Conservation (phyloP, 345 rosid species). For the Orychophragmus violaceus region DNA sequence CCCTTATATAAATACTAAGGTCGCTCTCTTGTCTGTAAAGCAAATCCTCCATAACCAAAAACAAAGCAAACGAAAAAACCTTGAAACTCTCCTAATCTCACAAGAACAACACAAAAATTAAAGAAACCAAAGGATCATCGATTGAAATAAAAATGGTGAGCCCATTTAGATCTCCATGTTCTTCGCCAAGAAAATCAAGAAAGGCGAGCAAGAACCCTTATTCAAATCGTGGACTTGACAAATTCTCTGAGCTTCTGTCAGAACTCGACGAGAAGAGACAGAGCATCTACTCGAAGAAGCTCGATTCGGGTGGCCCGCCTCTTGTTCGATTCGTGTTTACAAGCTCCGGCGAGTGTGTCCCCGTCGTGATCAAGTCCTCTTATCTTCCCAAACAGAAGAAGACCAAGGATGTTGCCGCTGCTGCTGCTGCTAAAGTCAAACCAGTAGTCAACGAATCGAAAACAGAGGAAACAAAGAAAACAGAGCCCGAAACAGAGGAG, state of each 20-base stretch:
- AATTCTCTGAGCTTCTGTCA: slow-evolving; percentile 57
- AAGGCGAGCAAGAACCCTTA: slow-evolving; percentile 56
- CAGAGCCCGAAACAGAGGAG: slow-evolving; percentile 23
- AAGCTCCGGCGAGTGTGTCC: slow-evolving; percentile 39
- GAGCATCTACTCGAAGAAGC: slow-evolving; percentile 43
- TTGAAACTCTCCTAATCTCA: neutral
- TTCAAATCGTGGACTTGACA: slow-evolving; percentile 64
- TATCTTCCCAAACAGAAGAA: slow-evolving; percentile 15
- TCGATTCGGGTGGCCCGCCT: slow-evolving; percentile 39
- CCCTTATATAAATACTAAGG: slow-evolving; percentile 19
- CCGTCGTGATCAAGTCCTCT: slow-evolving; percentile 46
- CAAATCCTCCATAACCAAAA: slow-evolving; percentile 7
- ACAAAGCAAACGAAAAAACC: neutral
- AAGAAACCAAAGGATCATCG: slow-evolving; percentile 9
- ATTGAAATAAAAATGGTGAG: slow-evolving; percentile 18
- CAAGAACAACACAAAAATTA: neutral
- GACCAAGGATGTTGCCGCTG: neutral
- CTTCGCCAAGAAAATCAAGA: slow-evolving; percentile 39
- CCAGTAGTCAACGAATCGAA: slow-evolving; percentile 16
- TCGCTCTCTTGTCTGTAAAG: slow-evolving; percentile 25
- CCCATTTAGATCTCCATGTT: slow-evolving; percentile 17
- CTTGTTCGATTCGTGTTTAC: slow-evolving; percentile 52
- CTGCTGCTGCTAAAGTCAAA: slow-evolving; percentile 1
- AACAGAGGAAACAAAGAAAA: slow-evolving; percentile 12
- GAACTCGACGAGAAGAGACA: slow-evolving; percentile 56